Base-by-base conservation (phyloP, 2,329 filamentous ascomycete genomes). In the Aspergillus hiratsukae region DNA sequence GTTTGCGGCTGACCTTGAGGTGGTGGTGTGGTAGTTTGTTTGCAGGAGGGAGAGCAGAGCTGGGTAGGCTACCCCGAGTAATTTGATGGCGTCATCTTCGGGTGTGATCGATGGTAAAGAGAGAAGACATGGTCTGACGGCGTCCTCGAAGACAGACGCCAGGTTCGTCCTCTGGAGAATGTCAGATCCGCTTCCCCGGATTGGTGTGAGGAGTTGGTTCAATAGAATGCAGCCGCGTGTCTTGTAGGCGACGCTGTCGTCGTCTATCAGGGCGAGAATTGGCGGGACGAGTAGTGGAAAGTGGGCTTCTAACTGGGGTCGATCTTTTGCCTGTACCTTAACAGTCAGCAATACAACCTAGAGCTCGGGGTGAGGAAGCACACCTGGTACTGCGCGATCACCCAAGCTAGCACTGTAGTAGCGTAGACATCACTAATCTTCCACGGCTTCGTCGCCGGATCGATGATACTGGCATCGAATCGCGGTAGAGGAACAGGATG, bases 101-200 rank as follows among this genome's bases (percentile, higher is more conserved):
- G 89, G 85, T 0, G 90, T 96, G 45, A 96, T 76, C 11, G 81
- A 84, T 0, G 93, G 92, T 5, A 96, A 79, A 64, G 86, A 89
- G 7, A 87, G 80, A n/a, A 96, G 80, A 37, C 86, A 85, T 0
- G 90, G 89, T 17, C 66, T 69, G 35, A 79, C 60, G 25, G 76
- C 76, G 45, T 78, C 75, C 64, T 75, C 69, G 57, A 78, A 78
- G 53, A 78, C 76, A 2, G 76, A 75, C 27, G 70, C 71, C 17
- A 79, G 67, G 53, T 78, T 78, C 7, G 75, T 78, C 23, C 73
- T 70, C 19, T 62, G 64, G 7, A 79, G 67, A 17, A 78, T 75
- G 49, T 73, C 70, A 3, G 73, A 76, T 52, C 67, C 65, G 52
- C 69, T 69, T 52, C 68, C 52, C 53, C 64, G 62, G 21, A 78